A percentile compares a stretch with the other conserved stretches of the same genome.
Evolutionary conservation across 768 basidiomycete species (phyloP).

Genomic region (Trametes cingulata): DNA sequence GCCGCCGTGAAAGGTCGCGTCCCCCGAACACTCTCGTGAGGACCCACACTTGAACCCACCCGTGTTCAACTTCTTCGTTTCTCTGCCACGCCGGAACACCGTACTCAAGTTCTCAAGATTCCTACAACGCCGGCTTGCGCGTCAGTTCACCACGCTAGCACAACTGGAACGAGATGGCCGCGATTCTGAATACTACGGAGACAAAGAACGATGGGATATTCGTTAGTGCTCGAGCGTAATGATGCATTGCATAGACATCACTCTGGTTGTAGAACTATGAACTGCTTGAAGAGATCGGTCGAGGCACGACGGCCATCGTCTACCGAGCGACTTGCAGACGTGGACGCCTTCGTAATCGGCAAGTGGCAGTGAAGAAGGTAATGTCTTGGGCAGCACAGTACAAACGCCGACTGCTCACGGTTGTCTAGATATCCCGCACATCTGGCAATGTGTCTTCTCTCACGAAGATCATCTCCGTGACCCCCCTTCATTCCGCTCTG

Average conservation of each 20-base stretch:
- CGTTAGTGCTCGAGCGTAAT: neutral
- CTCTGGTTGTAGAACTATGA: slow-evolving; percentile 38
- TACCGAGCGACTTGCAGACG: slow-evolving; percentile 45
- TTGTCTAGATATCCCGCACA: neutral
- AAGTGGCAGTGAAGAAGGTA: slow-evolving; percentile 48
- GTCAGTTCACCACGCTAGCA: no score
- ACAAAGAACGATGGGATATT: neutral
- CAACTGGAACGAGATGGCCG: no score
- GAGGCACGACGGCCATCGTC: slow-evolving; percentile 31
- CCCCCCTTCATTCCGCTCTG: slow-evolving; percentile 41
- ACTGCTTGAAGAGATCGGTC: slow-evolving; percentile 37
- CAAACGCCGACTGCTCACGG: neutral
- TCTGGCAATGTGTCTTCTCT: neutral
- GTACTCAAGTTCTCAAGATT: no score
- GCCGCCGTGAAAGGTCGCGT: no score
- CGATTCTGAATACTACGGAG: no score
- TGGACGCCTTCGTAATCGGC: slow-evolving; percentile 45
- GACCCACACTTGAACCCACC: no score
- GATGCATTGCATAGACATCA: neutral
- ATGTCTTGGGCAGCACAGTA: no score
- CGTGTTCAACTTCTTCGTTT: no score
- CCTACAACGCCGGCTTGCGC: no score
- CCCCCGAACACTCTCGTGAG: no score
- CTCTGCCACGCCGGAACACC: no score
- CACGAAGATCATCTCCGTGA: slow-evolving; percentile 8